These are phyloP conservation scores for Trichoderma breve DNA, from an alignment of 2,329 filamentous ascomycete species.

Conservation along the genomic window DNA sequence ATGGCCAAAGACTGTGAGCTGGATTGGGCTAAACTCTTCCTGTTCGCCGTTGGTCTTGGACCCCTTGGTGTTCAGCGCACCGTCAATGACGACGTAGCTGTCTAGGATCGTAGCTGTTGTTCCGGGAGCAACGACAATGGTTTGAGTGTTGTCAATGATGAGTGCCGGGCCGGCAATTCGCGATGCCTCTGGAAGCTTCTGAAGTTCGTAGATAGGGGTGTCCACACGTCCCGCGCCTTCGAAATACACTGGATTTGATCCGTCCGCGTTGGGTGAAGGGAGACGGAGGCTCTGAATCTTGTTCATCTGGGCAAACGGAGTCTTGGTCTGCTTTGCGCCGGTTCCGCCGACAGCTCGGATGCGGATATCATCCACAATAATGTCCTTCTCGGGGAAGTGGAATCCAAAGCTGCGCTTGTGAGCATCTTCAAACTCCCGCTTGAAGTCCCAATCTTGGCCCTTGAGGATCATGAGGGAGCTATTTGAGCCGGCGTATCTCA, in stretches of 20 bases:
- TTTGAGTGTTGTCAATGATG: conserved; percentile 68
- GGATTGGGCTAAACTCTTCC: conserved; percentile 51
- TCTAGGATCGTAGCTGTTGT: conserved; percentile 35
- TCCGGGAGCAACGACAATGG: conserved; percentile 62
- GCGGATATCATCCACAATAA: conserved; percentile 45
- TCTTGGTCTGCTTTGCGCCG: conserved; percentile 23
- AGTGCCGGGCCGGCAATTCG: conserved; percentile 40
- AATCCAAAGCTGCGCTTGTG: conserved; percentile 77
- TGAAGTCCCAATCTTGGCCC: conserved; percentile 28
- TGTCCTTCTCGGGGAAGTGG: conserved; percentile 45
- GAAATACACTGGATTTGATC: conserved; percentile 24
- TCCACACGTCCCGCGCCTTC: conserved; percentile 26
- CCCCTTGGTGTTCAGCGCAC: neutral
- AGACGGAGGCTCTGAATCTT: conserved; percentile 7
- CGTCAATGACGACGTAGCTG: conserved; percentile 37
- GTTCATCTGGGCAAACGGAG: conserved; percentile 27
- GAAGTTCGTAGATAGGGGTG: conserved; percentile 29
- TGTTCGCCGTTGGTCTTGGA: conserved; percentile 13
- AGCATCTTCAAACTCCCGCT: conserved; percentile 44
- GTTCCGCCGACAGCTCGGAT: conserved; percentile 38
- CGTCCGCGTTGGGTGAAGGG: conserved; percentile 21
- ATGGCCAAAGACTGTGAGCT: conserved; percentile 74
- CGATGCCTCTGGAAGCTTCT: conserved; percentile 22
- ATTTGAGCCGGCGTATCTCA: conserved; percentile 44
- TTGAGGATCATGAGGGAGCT: conserved; percentile 40